Evolutionary conservation across 768 basidiomycete species (phyloP), one percentile per base, ranked within the genome.

Genomic region (Russula vinacea): DNA sequence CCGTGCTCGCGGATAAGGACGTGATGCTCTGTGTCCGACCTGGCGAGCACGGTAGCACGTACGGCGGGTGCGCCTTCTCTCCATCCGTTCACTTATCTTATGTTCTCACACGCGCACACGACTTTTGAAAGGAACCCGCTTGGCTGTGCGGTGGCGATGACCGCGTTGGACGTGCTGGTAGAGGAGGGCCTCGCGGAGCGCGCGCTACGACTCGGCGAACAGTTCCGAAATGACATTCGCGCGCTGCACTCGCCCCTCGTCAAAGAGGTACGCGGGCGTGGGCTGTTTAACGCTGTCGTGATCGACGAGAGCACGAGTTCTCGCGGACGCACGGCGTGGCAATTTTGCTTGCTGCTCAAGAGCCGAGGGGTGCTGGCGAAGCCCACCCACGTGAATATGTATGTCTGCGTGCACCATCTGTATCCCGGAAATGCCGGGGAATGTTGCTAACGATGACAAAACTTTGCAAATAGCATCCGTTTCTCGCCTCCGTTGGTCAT

Each of bases 401-500:
- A 70, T 70, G 92, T 80, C 8, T 13, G 9, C 24, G 42, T 52
- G 10, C 22, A 40, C 40, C 33, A 9, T 5, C 14, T 16, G 8
- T 40, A 35, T 42, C 39, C 19, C 5, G 26, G 33, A 29, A 40
- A 13, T 4, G 6, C 44, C n/a, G 26, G 14, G 26, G 5, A 32
- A 16, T 35, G 16, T 26, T 51, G 8, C 35, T 35, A 39, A 52
- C 9, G 17, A 53, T 33, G 10, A 3, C 24, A 16, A 14, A 29
- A 26, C 45, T 19, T 60, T 32, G 67, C 8, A 7, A 39, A 3
- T 70, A 98, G 94, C 58, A 90, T 99, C 69, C 94, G 96, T 37
- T 96, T 99, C 73, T 93, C 97, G 2, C 96, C 96, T 2, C 96
- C 96, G 2, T 76, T 99, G 60, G 92, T 98, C 66, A 99, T 99